Conservation (phyloP, 73 alveolate genomes). For the Urostyla sp. region DNA sequence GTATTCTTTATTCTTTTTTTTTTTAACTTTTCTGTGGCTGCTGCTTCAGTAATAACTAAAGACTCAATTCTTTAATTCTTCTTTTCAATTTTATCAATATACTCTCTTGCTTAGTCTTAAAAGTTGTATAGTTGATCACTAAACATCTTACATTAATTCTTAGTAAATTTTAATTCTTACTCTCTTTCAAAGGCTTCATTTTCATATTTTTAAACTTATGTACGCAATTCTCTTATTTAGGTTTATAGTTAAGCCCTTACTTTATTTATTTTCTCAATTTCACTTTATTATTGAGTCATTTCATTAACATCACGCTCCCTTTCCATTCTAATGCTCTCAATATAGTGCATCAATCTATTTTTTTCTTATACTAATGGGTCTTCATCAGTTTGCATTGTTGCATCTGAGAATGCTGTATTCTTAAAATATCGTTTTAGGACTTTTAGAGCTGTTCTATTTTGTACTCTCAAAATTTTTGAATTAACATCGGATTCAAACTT, state of each 20-base stretch:
- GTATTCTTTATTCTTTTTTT: not conserved
- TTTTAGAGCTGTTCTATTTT: slow-evolving; percentile 45
- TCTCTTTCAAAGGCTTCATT: slow-evolving; percentile 7
- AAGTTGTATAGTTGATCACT: slow-evolving; percentile 19
- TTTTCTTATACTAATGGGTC: slow-evolving; percentile 39
- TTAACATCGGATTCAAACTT: slow-evolving; percentile 22
- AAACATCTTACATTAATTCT: not conserved
- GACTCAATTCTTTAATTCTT: slow-evolving; percentile 6
- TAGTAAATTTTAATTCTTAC: slow-evolving; percentile 4
- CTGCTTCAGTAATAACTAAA: not conserved
- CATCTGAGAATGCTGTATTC: slow-evolving; percentile 10
- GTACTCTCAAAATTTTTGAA: slow-evolving; percentile 8
- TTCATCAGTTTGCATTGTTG: slow-evolving; percentile 8
- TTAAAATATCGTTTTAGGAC: slow-evolving; percentile 33
- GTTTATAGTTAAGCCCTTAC: slow-evolving; percentile 3
- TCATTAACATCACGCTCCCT: slow-evolving; percentile 4
- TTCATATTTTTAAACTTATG: not conserved
- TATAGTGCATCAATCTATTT: slow-evolving; percentile 1
- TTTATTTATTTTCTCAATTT: slow-evolving; percentile 14
- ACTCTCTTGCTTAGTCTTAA: slow-evolving; percentile 17
- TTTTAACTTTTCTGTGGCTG: not conserved
- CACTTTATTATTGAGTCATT: not conserved
- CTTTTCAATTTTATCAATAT: slow-evolving; percentile 21
- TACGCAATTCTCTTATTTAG: slow-evolving; percentile 1
- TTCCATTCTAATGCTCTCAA: slow-evolving; percentile 4